phyloP scores from a whole-genome alignment of 1,284 basidiomycete genomes.

The Leccinum solheimii region DNA sequence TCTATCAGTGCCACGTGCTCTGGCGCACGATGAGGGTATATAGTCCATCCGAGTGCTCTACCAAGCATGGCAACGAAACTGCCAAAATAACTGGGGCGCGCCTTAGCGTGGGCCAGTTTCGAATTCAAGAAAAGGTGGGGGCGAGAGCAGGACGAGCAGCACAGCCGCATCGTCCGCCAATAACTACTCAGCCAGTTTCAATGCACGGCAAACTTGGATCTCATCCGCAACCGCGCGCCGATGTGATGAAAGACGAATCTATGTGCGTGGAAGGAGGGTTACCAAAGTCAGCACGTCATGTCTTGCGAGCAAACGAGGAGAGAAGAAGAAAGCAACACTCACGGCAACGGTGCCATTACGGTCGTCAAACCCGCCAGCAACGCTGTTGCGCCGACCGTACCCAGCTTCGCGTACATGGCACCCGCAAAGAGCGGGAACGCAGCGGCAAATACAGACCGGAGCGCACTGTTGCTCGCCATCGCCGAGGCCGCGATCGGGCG shows the following conservation, averaged over 20 bases:
- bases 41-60: neutral
- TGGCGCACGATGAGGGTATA: neutral
- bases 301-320: neutral
- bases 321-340: slow-evolving; percentile 29
- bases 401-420: slow-evolving; percentile 58
- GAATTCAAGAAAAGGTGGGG: neutral
- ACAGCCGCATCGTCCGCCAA: neutral
- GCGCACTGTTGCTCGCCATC: slow-evolving; percentile 71
- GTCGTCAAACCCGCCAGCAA: slow-evolving; percentile 73
- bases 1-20: neutral
- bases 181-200: slow-evolving; percentile 4
- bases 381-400: slow-evolving; percentile 73
- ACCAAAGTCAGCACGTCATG: slow-evolving; percentile 7
- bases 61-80: neutral
- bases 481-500: slow-evolving; percentile 77
- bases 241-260: slow-evolving; percentile 42
- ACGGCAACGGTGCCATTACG: slow-evolving; percentile 72
- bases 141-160: neutral
- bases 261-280: neutral
- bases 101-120: neutral
- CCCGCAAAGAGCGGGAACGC: slow-evolving; percentile 72
- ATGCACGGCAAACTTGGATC: slow-evolving; percentile 37
- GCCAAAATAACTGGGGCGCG: neutral
- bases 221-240: slow-evolving; percentile 35
- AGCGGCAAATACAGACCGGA: slow-evolving; percentile 67